phyloP scores from a whole-genome alignment of 1,284 basidiomycete genomes.

The Cystobasidiaceae sp. region DNA sequence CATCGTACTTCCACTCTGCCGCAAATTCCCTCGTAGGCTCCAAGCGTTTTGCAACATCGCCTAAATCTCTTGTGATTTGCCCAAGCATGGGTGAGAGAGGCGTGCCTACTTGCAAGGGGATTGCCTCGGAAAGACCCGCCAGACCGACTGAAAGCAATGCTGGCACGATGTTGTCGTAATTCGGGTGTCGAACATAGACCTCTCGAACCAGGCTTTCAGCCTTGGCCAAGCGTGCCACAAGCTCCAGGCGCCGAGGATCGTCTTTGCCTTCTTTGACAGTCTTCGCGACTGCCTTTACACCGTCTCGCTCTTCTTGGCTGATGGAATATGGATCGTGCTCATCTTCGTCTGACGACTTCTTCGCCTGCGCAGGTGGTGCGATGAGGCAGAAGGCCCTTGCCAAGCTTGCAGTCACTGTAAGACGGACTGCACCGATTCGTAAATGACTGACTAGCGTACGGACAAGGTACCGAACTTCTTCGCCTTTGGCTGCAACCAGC shows the following conservation, averaged over 20 bases:
- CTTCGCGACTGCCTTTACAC: constrained; percentile 41
- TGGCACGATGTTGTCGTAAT: constrained; percentile 70
- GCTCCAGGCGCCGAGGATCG: constrained; percentile 39
- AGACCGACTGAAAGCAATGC: constrained; percentile 54
- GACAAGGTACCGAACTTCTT: constrained; percentile 78
- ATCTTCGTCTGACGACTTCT: not conserved
- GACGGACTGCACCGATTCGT: constrained; percentile 72
- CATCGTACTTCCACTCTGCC: constrained; percentile 79
- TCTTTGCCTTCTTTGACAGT: constrained; percentile 45
- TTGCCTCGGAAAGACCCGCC: constrained; percentile 58
- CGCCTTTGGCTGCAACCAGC: constrained; percentile 74
- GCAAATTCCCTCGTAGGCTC: constrained; percentile 58
- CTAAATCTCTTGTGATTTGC: constrained; percentile 65
- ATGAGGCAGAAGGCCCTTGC: constrained; percentile 69
- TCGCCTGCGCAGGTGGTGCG: constrained; percentile 6
- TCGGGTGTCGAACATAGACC: constrained; percentile 81
- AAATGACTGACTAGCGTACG: constrained; percentile 76
- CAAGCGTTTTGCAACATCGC: constrained; percentile 72
- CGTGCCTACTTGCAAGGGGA: constrained; percentile 70
- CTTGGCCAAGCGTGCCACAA: constrained; percentile 41
- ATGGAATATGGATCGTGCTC: constrained; percentile 16
- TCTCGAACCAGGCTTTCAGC: constrained; percentile 57
- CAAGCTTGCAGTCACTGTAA: constrained; percentile 73
- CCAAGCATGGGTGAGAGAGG: constrained; percentile 54
- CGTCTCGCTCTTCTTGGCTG: constrained; percentile 35